phyloP scores from a whole-genome alignment of 495 filamentous ascomycete species.

The Collariella sp. region DNA sequence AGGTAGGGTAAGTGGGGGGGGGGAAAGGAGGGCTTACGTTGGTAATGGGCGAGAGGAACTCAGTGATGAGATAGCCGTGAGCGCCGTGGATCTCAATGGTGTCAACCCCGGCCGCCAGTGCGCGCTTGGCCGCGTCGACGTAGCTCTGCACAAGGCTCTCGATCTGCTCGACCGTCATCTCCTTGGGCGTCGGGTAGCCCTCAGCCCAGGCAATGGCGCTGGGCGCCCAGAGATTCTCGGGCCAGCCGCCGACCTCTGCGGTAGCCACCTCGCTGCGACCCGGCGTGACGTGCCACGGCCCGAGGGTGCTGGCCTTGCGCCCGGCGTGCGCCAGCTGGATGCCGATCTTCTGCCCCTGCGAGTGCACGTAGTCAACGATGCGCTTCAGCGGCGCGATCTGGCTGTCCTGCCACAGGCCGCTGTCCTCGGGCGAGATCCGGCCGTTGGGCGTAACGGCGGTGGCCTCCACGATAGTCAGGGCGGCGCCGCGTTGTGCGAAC shows the following conservation, averaged over 20 bases:
- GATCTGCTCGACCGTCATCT: constrained; percentile 54
- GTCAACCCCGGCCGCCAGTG: constrained; percentile 61
- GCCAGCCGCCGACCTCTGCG: constrained; percentile 54
- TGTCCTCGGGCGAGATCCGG: constrained; percentile 61
- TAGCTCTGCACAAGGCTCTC: constrained; percentile 54
- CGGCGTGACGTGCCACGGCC: constrained; percentile 45
- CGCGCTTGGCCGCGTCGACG: constrained; percentile 48
- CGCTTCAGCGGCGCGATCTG: constrained; percentile 58
- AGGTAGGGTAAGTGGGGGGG: neutral
- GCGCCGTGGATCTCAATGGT: constrained; percentile 55
- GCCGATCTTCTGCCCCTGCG: constrained; percentile 57
- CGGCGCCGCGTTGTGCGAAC: constrained; percentile 54
- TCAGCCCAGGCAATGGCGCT: constrained; percentile 41
- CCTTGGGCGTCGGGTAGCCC: constrained; percentile 42
- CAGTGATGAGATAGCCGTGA: constrained; percentile 56
- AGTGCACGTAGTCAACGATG: constrained; percentile 52
- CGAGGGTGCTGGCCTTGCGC: constrained; percentile 57
- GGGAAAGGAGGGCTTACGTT: constrained; percentile 35
- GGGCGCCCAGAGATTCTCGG: constrained; percentile 48
- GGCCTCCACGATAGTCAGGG: constrained; percentile 61
- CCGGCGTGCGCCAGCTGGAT: constrained; percentile 72
- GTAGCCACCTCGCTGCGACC: constrained; percentile 32
- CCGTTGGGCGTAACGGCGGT: constrained; percentile 58
- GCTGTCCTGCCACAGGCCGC: constrained; percentile 59
- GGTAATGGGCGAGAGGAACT: constrained; percentile 53